Conservation (phyloP, 2,329 filamentous ascomycete species). For the Colletotrichum gloeosporioides region DNA sequence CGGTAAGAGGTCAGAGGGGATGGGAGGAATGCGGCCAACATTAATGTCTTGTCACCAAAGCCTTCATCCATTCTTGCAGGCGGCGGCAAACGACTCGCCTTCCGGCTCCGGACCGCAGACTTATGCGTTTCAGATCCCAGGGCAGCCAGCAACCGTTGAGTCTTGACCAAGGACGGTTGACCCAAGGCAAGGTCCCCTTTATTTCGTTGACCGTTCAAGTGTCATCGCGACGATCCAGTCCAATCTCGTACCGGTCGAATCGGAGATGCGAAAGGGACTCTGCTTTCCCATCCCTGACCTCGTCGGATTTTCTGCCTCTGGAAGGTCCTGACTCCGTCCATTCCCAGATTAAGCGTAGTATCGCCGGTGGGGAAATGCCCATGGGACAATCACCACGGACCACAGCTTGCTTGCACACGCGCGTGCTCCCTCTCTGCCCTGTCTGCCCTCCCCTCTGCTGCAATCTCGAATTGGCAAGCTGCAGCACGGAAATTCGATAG, state of each 20-base stretch:
- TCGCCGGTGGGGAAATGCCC: neutral
- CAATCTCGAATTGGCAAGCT: neutral
- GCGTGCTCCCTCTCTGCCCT: neutral
- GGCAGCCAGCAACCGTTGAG: neutral
- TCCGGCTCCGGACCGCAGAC: neutral
- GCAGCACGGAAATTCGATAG: slow-evolving; percentile 14
- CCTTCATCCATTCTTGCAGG: neutral
- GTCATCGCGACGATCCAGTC: neutral
- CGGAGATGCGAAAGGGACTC: neutral
- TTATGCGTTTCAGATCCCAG: slow-evolving; percentile 7
- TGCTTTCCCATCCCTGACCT: neutral
- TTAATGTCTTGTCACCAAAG: neutral
- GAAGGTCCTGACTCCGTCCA: slow-evolving; percentile 2
- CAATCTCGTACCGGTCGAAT: neutral
- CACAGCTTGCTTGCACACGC: slow-evolving; percentile 1
- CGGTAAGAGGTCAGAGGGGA: neutral
- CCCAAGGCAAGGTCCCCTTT: neutral
- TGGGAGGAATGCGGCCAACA: neutral
- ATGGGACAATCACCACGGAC: neutral
- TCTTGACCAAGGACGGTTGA: neutral
- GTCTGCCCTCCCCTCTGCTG: neutral
- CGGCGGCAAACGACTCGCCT: slow-evolving; percentile 1
- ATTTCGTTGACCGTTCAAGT: neutral
- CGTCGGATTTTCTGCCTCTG: slow-evolving; percentile 10
- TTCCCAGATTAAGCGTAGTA: slow-evolving; percentile 15